Base-by-base conservation (phyloP, 2,329 filamentous ascomycete genomes). In the Cladosporium sphaerospermum region DNA sequence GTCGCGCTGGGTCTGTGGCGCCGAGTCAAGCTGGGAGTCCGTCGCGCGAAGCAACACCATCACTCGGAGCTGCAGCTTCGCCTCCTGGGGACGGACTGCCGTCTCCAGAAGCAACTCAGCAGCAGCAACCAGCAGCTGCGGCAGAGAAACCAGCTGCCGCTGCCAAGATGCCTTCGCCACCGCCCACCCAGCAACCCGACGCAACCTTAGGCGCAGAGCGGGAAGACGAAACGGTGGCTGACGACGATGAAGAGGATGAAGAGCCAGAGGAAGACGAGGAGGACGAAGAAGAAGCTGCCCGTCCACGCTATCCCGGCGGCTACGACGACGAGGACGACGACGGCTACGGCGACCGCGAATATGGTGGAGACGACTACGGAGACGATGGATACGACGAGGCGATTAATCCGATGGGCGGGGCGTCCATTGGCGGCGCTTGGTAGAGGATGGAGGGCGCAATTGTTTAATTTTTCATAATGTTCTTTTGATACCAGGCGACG, bases 381-480 rank as follows among this genome's bases (percentile, higher is more conserved):
- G 57, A 61, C n/a, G 60, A 59, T 37, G 58, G 57, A 14, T 60
- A 56, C 34, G 57, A 57, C 16, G 59, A 51, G 4, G 61, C 52
- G n/a, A 48, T 54, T 40, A 33, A 54, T 18, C 45, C 45, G 10
- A 10, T 54, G 23, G 45, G 52, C 6, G 45, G 41, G 11, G 31
- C 39, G 11, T 40, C 52, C 11, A 42, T 54, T 9, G 45, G 33
- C n/a, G 52, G 41, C 28, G 52, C 32, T 8, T 54, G 48, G 48
- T 51, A 32, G 37, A 31, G 18, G 4, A 16, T n/a, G 19, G 28
- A 14, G 4, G 14, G 32, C 33, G 39, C 47, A 23, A 14, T 11
- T 44, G 28, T 14, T 39, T 39, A 11, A 14, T 39, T 16, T 9
- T 39, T 39, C n/a, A 14, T 39, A 14, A 8, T 39, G 36, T 9